phyloP scores from a whole-genome alignment of 225 moss, liverwort and hornwort genomes.

The Physcomitrium patens region DNA sequence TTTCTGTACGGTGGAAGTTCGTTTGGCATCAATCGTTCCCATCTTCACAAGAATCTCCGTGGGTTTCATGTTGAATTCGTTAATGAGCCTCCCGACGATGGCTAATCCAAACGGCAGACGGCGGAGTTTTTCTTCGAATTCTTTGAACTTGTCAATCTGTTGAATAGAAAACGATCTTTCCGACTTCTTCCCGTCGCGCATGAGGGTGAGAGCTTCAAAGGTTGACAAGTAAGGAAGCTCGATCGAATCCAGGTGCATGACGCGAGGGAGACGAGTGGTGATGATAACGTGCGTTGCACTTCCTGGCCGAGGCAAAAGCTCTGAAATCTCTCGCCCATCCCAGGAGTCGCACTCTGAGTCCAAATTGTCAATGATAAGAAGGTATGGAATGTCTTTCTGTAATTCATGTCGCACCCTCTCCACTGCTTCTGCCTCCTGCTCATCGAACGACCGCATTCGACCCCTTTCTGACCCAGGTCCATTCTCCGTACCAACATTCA shows the following conservation, averaged over 20 bases:
- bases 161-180: slow-evolving; percentile 36
- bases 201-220: slow-evolving; percentile 46
- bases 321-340: slow-evolving; percentile 49
- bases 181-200: slow-evolving; percentile 42
- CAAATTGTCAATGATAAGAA: slow-evolving; percentile 57
- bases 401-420: slow-evolving; percentile 46
- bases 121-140: slow-evolving; percentile 56
- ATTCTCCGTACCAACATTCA: slow-evolving; percentile 40
- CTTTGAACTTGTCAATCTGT: slow-evolving; percentile 47
- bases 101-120: slow-evolving; percentile 49
- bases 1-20: slow-evolving; percentile 25
- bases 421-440: slow-evolving; percentile 49
- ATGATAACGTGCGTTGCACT: slow-evolving; percentile 55
- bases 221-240: slow-evolving; percentile 44
- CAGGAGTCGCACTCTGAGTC: slow-evolving; percentile 53
- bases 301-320: slow-evolving; percentile 48
- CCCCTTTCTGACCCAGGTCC: slow-evolving; percentile 28
- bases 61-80: slow-evolving; percentile 45
- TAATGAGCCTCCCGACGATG: slow-evolving; percentile 50
- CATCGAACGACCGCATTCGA: slow-evolving; percentile 42
- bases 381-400: slow-evolving; percentile 52
- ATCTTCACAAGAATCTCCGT: slow-evolving; percentile 50
- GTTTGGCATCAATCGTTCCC: slow-evolving; percentile 35
- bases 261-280: slow-evolving; percentile 50
- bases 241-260: slow-evolving; percentile 45